Conservation (phyloP, 208 protist species). For the Acanthamoeba divionensis region DNA sequence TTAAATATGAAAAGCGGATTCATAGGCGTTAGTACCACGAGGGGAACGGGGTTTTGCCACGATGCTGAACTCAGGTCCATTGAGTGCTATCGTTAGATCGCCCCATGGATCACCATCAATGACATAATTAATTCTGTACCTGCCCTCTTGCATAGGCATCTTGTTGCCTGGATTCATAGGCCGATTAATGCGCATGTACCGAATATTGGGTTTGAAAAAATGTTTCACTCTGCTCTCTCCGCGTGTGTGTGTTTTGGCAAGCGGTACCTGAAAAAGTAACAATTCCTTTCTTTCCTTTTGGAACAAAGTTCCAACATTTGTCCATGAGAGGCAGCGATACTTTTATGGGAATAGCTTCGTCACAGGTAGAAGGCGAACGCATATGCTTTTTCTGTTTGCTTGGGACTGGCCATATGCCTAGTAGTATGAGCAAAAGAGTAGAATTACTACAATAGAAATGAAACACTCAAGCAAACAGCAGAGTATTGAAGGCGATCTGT, state of each 20-base stretch:
- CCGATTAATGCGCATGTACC: no score
- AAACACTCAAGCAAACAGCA: no score
- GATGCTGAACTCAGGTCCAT: conserved; percentile 15
- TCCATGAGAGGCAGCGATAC: conserved; percentile 17
- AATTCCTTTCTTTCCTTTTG: conserved; percentile 29
- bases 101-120: conserved; percentile 37
- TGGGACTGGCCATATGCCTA: not conserved
- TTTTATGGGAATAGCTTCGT: not conserved
- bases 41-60: not conserved
- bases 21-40: not conserved
- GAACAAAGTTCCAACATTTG: conserved; percentile 45
- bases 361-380: not conserved
- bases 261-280: not conserved
- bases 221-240: no score
- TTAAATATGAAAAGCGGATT: not conserved
- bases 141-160: not conserved
- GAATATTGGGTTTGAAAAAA: no score
- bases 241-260: no score
- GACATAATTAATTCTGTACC: conserved; percentile 23
- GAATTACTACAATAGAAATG: not conserved
- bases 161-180: conserved; percentile 22
- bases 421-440: not conserved
- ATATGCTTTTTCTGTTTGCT: not conserved
- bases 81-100: not conserved
- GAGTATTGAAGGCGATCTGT: not conserved